phyloP scores from a whole-genome alignment of 768 basidiomycete species.

The Boletus rex-veris region DNA sequence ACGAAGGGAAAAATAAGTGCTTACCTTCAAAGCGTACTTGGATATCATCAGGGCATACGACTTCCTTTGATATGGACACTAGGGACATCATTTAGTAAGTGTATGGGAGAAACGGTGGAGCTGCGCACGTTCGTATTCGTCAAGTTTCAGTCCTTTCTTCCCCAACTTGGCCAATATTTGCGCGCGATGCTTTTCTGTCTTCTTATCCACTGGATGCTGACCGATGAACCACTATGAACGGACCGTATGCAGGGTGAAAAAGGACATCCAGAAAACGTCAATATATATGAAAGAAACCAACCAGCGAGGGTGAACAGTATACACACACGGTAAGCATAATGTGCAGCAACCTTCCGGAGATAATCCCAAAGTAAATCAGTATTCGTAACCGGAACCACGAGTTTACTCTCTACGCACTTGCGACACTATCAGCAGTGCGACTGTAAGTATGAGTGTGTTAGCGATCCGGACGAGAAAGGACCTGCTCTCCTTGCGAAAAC shows the following conservation, averaged over 20 bases:
- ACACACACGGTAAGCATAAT: slow-evolving; percentile 70
- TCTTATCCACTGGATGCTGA: slow-evolving; percentile 48
- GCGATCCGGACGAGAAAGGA: background rate
- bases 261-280: background rate
- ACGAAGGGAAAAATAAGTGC: slow-evolving; percentile 10
- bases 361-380: slow-evolving; percentile 2
- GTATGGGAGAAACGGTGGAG: background rate
- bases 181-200: slow-evolving; percentile 63
- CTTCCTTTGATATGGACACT: slow-evolving; percentile 88
- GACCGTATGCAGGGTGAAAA: background rate
- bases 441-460: slow-evolving; percentile 29
- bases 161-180: slow-evolving; percentile 70
- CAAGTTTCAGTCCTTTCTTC: slow-evolving; percentile 69
- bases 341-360: slow-evolving; percentile 63
- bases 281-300: background rate
- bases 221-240: slow-evolving; percentile 62
- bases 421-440: slow-evolving; percentile 49
- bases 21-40: slow-evolving; percentile 67
- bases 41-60: slow-evolving; percentile 91
- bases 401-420: slow-evolving; percentile 38
- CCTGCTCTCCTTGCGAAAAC: background rate
- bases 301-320: background rate
- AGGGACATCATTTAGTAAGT: background rate
- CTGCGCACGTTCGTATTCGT: slow-evolving; percentile 84
- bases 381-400: background rate